A percentile compares a stretch with the other conserved stretches of the same genome.
These are phyloP conservation scores for Rhizodiscina lignyota DNA, from an alignment of 495 filamentous ascomycete genomes.

Conservation along the genomic window DNA sequence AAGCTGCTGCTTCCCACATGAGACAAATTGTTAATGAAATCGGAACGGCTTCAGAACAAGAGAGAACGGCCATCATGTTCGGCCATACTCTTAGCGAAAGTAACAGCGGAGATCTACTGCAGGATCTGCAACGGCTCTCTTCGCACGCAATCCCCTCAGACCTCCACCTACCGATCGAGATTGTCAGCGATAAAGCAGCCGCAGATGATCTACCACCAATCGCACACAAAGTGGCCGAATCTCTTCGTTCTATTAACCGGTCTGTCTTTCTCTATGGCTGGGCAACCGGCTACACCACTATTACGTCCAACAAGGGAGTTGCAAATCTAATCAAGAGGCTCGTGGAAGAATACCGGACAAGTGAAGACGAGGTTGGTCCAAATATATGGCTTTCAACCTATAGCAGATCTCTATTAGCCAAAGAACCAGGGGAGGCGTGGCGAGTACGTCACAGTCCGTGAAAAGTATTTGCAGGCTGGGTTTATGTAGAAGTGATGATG, in stretches of 20 bases:
- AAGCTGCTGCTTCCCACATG: slow-evolving; percentile 45
- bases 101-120: slow-evolving; percentile 15
- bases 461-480: no score
- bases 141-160: slow-evolving; percentile 31
- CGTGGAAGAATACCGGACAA: slow-evolving; percentile 20
- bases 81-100: slow-evolving; percentile 14
- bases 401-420: no score
- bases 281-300: slow-evolving; percentile 39
- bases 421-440: no score
- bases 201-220: slow-evolving; percentile 4
- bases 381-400: no score
- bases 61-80: slow-evolving; percentile 37
- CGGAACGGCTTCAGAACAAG: slow-evolving; percentile 44
- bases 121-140: slow-evolving; percentile 30
- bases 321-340: slow-evolving; percentile 43
- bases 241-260: slow-evolving; percentile 43
- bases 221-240: slow-evolving; percentile 8
- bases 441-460: no score
- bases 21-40: slow-evolving; percentile 49
- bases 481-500: no score
- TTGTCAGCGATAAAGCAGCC: slow-evolving; percentile 20
- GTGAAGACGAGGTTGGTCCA: slow-evolving; percentile 9
- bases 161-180: slow-evolving; percentile 34
- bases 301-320: slow-evolving; percentile 49
- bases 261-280: slow-evolving; percentile 58